Conservation (phyloP, 2,329 filamentous ascomycete species). For the Colletotrichum eremochloae region DNA sequence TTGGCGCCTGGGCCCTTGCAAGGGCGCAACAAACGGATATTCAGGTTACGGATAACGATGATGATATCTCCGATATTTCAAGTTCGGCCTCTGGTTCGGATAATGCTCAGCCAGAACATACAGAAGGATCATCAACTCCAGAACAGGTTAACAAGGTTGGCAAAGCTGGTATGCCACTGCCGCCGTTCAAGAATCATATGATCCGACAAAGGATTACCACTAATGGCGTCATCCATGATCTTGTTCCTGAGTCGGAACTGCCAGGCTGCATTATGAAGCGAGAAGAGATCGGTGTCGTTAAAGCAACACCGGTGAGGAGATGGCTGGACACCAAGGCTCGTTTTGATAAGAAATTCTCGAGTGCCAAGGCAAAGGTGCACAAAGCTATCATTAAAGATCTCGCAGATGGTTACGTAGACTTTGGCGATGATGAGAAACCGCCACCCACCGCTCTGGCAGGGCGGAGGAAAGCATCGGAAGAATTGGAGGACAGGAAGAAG, state of each 20-base stretch:
- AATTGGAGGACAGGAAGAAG: constrained; percentile 66
- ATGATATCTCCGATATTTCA: constrained; percentile 81
- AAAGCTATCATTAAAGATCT: constrained; percentile 81
- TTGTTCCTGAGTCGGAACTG: constrained; percentile 75
- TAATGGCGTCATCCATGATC: constrained; percentile 78
- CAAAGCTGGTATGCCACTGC: constrained; percentile 87
- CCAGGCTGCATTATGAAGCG: constrained; percentile 73
- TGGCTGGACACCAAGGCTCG: constrained; percentile 83
- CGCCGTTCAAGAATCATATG: constrained; percentile 86
- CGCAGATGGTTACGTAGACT: constrained; percentile 76
- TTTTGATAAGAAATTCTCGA: constrained; percentile 81
- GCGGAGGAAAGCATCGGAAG: constrained; percentile 66
- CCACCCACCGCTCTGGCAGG: constrained; percentile 88
- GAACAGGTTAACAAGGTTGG: constrained; percentile 81
- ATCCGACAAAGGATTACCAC: constrained; percentile 89
- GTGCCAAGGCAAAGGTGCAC: constrained; percentile 78
- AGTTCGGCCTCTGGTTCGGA: constrained; percentile 62
- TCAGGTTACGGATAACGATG: constrained; percentile 81
- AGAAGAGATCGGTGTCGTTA: constrained; percentile 81
- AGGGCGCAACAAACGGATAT: constrained; percentile 84
- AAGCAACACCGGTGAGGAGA: constrained; percentile 81
- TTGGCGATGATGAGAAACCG: constrained; percentile 79
- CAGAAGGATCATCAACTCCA: constrained; percentile 43
- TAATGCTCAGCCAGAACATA: constrained; percentile 45
- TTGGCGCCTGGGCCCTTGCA: constrained; percentile 91